Evolutionary conservation across 2,329 filamentous ascomycete genomes (phyloP).

Genomic region (Aspergillus brasiliensis): DNA sequence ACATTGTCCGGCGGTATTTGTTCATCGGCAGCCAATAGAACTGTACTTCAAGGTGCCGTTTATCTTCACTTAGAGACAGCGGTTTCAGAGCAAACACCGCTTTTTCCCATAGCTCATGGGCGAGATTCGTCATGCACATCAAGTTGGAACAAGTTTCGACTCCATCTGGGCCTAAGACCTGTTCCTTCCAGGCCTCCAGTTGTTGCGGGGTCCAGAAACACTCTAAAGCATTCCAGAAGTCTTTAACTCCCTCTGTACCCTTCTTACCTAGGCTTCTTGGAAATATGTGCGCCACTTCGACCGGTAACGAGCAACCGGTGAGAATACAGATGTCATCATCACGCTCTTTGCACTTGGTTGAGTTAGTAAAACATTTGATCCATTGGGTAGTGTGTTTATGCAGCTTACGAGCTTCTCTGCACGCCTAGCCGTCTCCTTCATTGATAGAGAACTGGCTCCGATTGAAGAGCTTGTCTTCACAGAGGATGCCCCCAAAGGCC

Average conservation of each 20-base stretch:
- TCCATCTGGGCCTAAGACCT: not conserved
- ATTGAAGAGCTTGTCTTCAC: not conserved
- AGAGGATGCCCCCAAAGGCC: not conserved
- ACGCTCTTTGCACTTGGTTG: not conserved
- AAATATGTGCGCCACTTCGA: not conserved
- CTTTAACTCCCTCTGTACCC: not conserved
- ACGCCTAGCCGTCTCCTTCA: not conserved
- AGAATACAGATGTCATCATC: not conserved
- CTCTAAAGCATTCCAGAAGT: not conserved
- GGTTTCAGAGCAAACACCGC: not conserved
- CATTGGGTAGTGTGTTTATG: not conserved
- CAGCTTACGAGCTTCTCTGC: not conserved
- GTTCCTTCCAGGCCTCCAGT: not conserved
- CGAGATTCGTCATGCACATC: not conserved
- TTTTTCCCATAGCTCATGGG: not conserved
- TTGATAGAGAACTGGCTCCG: not conserved
- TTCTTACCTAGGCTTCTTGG: not conserved
- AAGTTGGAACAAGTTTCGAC: not conserved
- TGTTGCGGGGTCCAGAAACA: not conserved
- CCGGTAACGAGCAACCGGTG: not conserved
- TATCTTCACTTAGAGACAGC: not conserved
- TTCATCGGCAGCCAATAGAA: not conserved
- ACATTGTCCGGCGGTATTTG: not conserved
- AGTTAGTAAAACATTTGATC: not conserved
- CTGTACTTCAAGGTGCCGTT: not conserved